These are phyloP conservation scores for Cryphonectria radicalis DNA, from an alignment of 2,329 filamentous ascomycete genomes.

Conservation along the genomic window DNA sequence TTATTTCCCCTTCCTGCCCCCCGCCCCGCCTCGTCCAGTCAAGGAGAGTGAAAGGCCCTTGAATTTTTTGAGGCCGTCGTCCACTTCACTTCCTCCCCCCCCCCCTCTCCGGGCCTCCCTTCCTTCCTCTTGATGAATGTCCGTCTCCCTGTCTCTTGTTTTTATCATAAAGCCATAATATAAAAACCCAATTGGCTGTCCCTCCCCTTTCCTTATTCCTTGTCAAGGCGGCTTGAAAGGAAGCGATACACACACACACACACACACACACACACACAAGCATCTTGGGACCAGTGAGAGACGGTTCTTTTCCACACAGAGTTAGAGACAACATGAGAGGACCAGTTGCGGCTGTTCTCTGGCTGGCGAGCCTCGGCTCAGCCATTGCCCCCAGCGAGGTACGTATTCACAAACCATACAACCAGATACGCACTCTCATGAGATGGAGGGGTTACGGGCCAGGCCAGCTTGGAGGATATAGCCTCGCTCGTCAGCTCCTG, in stretches of 20 bases:
- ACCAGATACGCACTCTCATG: no score
- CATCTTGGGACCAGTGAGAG: not conserved
- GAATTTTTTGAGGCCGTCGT: not conserved
- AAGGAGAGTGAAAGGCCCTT: not conserved
- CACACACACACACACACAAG: no score
- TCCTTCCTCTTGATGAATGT: not conserved
- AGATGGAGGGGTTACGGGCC: no score
- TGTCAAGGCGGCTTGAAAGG: not conserved
- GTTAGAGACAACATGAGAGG: slow-evolving; percentile 34
- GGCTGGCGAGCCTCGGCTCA: slow-evolving; percentile 33
- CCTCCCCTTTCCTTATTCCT: not conserved
- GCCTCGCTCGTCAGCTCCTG: not conserved
- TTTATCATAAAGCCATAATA: not conserved
- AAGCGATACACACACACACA: not conserved
- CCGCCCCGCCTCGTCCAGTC: not conserved
- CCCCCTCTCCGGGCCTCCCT: not conserved
- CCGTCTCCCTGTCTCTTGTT: not conserved
- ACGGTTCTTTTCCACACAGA: not conserved
- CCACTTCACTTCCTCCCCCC: not conserved
- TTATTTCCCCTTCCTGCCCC: not conserved
- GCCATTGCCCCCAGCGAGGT: slow-evolving; percentile 30
- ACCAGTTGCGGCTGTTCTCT: slow-evolving; percentile 29
- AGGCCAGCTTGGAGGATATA: not conserved
- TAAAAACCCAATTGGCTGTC: not conserved
- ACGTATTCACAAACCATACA: not conserved